Evolutionary conservation across 2,329 filamentous ascomycete genomes (phyloP).

Genomic region (Sarocladium strictum): DNA sequence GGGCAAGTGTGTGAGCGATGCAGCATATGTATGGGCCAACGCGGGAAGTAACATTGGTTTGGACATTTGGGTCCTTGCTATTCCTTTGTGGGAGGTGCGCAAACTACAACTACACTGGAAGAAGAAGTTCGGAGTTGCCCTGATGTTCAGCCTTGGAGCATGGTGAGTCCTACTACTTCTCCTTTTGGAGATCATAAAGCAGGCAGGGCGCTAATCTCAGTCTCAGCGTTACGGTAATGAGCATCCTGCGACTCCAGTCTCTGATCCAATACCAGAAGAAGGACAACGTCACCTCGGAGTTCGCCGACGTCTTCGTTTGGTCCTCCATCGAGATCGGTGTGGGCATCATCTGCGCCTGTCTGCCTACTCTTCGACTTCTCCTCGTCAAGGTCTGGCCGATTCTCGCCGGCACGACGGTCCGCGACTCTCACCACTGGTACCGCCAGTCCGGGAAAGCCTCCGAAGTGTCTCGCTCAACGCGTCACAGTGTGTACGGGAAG

Average conservation of each 20-base stretch:
- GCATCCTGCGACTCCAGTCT: conserved; percentile 29
- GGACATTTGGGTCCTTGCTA: conserved; percentile 40
- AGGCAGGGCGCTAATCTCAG: background rate
- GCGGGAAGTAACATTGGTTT: conserved; percentile 41
- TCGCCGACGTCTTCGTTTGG: conserved; percentile 17
- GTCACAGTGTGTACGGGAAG: too few relatives aligned
- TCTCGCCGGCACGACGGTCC: conserved; percentile 16
- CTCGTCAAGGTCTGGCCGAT: conserved; percentile 17
- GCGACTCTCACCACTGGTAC: too few relatives aligned
- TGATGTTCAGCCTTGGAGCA: conserved; percentile 39
- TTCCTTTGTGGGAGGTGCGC: conserved; percentile 37
- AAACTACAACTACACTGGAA: conserved; percentile 32
- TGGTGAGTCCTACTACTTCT: conserved; percentile 23
- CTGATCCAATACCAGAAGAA: conserved; percentile 24
- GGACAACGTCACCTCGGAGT: conserved; percentile 27
- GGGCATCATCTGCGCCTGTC: conserved; percentile 19
- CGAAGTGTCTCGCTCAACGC: too few relatives aligned
- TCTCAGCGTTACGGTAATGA: conserved; percentile 30
- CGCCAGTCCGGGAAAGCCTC: too few relatives aligned
- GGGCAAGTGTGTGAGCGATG: conserved; percentile 39
- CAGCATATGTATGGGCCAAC: conserved; percentile 38
- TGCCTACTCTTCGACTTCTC: conserved; percentile 16
- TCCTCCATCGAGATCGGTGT: conserved; percentile 18
- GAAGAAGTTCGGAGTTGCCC: conserved; percentile 35
- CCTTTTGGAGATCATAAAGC: background rate